Conservation (phyloP, 179 eudicot species). For the Dionaea muscipula region DNA sequence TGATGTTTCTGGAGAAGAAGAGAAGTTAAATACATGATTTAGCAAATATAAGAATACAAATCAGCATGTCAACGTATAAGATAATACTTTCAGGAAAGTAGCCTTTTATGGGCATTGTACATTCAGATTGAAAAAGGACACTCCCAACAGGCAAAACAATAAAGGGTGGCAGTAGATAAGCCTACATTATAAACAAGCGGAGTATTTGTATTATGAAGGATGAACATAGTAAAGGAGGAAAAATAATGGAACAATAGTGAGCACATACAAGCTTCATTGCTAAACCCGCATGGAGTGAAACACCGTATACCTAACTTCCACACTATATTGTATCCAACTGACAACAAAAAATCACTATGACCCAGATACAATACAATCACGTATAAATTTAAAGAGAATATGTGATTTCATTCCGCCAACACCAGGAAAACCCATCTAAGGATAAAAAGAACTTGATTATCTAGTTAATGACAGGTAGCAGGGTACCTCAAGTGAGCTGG, state of each 20-base stretch:
- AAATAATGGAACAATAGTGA: not conserved
- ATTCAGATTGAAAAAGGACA: no score
- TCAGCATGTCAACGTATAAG: not conserved
- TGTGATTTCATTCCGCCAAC: not conserved
- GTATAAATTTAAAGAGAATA: no score
- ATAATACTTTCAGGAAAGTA: not conserved
- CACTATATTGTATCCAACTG: no score
- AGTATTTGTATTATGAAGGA: no score
- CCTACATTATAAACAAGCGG: no score
- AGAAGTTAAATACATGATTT: not conserved
- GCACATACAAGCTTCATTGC: not conserved
- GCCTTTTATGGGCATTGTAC: no score
- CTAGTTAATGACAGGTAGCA: no score
- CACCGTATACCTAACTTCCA: not conserved
- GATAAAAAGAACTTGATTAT: not conserved
- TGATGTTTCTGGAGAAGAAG: slow-evolving; percentile 28
- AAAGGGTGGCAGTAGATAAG: no score
- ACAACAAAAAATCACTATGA: no score
- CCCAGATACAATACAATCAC: no score
- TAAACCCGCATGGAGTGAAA: no score
- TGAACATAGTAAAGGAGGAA: not conserved
- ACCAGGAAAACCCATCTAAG: not conserved
- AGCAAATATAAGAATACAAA: not conserved
- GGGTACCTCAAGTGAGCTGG: slow-evolving; percentile 36
- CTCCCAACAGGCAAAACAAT: no score